Base-by-base conservation (phyloP, 495 filamentous ascomycete genomes). In the Elasticomyces elasticus region DNA sequence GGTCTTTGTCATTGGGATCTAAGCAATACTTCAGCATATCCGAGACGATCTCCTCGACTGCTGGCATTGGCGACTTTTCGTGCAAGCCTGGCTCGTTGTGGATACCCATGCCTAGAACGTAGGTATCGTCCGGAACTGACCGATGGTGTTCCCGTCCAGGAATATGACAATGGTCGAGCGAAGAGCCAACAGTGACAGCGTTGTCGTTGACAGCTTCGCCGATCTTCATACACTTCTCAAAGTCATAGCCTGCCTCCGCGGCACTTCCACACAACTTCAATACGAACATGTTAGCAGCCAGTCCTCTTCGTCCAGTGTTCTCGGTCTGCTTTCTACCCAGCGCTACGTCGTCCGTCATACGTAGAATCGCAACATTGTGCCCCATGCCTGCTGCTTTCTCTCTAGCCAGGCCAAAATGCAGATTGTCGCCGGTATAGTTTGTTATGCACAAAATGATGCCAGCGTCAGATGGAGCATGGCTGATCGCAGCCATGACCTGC, bases 351-450 rank as follows among this genome's bases (percentile, higher is more conserved):
- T 81, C 79, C 22, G 77, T 77, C 62, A 78, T 80, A 41, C 78
- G 76, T 42, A 80, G 72, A 63, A 79, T 76, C 49, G 69, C 71
- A 48, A 77, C 74, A 15, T 71, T 73, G 49, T 75, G 71, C 22
- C 78, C 78, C 50, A 70, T 66, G 15, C 76, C 77, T 37, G 76
- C 71, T 12, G 76, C 78, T 66, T 81, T 80, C 64, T 83, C 79
- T 52, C 75, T 73, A 2, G 80, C 80, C 19, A 83, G 66, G 1
- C 79, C 79, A 52, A 83, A 83, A 62, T 83, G 79, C 50, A 83
- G 67, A 58, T 77, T 80, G 66, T 83, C 80, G 23, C 80, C 80
- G 0, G 80, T 83, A 61, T 83, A 83, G 59, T 83, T 83, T 31
- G 78, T 82, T 56, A 83, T 75, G 47, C 80, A 76, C n/a, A 83